Evolutionary conservation across 2,329 filamentous ascomycete genomes (phyloP).

Genomic region (Alternaria triticina): DNA sequence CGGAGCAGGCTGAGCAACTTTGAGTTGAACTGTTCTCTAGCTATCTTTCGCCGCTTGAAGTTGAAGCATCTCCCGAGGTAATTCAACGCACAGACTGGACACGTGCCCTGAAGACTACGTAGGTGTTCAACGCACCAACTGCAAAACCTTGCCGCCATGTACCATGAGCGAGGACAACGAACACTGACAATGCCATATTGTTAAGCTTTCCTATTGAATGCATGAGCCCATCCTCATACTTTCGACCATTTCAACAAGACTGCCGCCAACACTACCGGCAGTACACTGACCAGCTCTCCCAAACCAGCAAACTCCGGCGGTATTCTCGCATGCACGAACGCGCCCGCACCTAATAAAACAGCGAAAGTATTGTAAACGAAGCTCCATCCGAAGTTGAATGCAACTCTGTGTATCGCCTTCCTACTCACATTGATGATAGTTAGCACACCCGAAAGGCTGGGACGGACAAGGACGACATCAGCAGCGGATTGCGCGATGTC

Average conservation of each 20-base stretch:
- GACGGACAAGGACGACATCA: slow-evolving; percentile 70
- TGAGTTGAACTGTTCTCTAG: not conserved
- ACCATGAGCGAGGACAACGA: not conserved
- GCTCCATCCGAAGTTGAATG: slow-evolving; percentile 75
- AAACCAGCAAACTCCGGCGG: slow-evolving; percentile 72
- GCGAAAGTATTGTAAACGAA: slow-evolving; percentile 75
- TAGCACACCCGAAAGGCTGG: slow-evolving; percentile 55
- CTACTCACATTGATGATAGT: slow-evolving; percentile 61
- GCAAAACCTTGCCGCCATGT: not conserved
- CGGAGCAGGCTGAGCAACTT: not conserved
- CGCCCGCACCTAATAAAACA: slow-evolving; percentile 68
- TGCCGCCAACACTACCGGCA: slow-evolving; percentile 69
- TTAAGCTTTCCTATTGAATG: too few relatives aligned
- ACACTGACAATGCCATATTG: too few relatives aligned
- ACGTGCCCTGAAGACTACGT: not conserved
- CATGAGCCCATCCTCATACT: slow-evolving; percentile 7
- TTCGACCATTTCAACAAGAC: slow-evolving; percentile 52
- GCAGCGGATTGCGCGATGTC: slow-evolving; percentile 72
- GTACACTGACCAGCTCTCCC: slow-evolving; percentile 75
- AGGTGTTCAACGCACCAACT: not conserved
- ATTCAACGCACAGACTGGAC: not conserved
- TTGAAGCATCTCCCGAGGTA: not conserved
- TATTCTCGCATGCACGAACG: slow-evolving; percentile 60
- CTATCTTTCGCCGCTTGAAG: not conserved
- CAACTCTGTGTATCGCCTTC: slow-evolving; percentile 50